These are phyloP conservation scores for Clitoria ternatea DNA, from an alignment of 306 rosid species.

Conservation along the genomic window DNA sequence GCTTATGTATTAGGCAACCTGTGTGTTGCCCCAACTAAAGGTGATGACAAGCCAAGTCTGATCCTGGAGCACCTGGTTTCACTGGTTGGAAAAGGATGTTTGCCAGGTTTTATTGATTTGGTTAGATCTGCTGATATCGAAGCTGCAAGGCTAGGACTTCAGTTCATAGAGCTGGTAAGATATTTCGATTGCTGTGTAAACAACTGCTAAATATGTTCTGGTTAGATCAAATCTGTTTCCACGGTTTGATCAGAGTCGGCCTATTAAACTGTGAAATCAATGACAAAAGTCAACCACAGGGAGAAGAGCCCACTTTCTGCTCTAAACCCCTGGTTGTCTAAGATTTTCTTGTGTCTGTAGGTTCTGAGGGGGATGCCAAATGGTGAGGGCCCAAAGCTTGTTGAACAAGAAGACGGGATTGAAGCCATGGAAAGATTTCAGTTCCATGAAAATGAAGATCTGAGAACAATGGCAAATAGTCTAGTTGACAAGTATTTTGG, in stretches of 20 bases:
- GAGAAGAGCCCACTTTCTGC: neutral
- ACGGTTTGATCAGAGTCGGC: neutral
- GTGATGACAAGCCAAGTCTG: slow-evolving; percentile 60
- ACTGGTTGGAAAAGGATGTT: slow-evolving; percentile 74
- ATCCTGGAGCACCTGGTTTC: slow-evolving; percentile 74
- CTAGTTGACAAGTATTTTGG: slow-evolving; percentile 90
- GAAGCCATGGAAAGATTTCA: slow-evolving; percentile 98
- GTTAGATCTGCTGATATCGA: slow-evolving; percentile 81
- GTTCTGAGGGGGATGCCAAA: slow-evolving; percentile 92
- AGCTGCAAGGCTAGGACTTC: slow-evolving; percentile 92
- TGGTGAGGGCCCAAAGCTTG: slow-evolving; percentile 81
- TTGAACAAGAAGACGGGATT: slow-evolving; percentile 86
- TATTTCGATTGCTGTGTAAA: slow-evolving; percentile 12
- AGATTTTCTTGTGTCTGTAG: slow-evolving; percentile 34
- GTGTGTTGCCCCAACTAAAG: slow-evolving; percentile 64
- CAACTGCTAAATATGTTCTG: neutral
- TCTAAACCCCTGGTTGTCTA: slow-evolving; percentile 6
- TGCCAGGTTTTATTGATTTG: slow-evolving; percentile 79
- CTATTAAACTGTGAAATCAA: neutral
- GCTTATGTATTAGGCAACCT: slow-evolving; percentile 93
- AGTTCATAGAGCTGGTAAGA: slow-evolving; percentile 86
- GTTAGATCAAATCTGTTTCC: neutral
- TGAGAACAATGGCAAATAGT: slow-evolving; percentile 85
- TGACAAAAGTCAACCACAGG: neutral
- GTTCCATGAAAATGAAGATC: slow-evolving; percentile 89